Evolutionary conservation across 164 flowering plant species (phyloP).

Genomic region (Amborella trichopoda): DNA sequence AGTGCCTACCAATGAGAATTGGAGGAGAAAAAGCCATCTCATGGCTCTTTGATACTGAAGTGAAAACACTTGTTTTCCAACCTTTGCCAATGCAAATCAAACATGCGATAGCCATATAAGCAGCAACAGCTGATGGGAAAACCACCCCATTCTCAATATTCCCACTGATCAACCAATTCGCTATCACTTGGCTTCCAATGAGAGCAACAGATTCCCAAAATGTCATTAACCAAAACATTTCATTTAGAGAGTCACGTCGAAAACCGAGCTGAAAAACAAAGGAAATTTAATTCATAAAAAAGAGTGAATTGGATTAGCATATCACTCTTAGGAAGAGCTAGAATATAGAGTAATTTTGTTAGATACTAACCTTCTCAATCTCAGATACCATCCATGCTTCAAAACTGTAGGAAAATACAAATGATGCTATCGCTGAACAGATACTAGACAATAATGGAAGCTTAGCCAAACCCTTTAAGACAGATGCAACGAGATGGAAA

Average conservation of each 20-base stretch:
- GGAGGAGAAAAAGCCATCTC: slow-evolving; percentile 21
- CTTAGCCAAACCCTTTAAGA: slow-evolving; percentile 43
- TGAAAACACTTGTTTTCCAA: slow-evolving; percentile 29
- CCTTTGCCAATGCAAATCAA: slow-evolving; percentile 27
- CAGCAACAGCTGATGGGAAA: slow-evolving; percentile 27
- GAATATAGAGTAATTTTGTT: slow-evolving; percentile 1
- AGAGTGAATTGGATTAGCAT: too few relatives aligned
- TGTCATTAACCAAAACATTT: slow-evolving; percentile 81
- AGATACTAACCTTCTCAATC: slow-evolving; percentile 69
- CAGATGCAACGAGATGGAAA: slow-evolving; percentile 56
- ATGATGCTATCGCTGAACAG: slow-evolving; percentile 62
- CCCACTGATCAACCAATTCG: slow-evolving; percentile 47
- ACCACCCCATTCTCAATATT: slow-evolving; percentile 21
- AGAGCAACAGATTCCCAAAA: slow-evolving; percentile 63
- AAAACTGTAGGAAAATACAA: slow-evolving; percentile 60
- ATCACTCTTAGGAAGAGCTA: too few relatives aligned
- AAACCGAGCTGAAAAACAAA: slow-evolving; percentile 52
- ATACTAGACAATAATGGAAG: slow-evolving; percentile 51
- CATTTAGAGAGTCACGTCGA: slow-evolving; percentile 55
- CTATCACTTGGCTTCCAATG: slow-evolving; percentile 72
- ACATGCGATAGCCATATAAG: slow-evolving; percentile 37
- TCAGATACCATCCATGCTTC: slow-evolving; percentile 84
- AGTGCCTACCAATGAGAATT: slow-evolving; percentile 48
- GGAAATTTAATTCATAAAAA: background rate
- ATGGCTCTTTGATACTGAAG: slow-evolving; percentile 28